These are phyloP conservation scores for Saccharum hybrid DNA, from an alignment of 202 grass and related monocot species.

Conservation along the genomic window DNA sequence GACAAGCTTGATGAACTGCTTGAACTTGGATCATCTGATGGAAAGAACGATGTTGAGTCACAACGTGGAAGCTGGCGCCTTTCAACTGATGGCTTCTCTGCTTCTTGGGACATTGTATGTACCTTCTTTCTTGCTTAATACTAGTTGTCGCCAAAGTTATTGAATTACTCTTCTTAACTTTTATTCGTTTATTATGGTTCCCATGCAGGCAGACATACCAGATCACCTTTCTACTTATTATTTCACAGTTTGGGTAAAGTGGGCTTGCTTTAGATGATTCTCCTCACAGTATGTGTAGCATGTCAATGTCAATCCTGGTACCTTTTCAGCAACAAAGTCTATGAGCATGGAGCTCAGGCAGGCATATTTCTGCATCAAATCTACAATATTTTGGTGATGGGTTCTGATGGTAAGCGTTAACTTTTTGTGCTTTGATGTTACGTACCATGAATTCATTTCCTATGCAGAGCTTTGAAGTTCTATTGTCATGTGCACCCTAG, in stretches of 20 bases:
- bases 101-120: slow-evolving; percentile 82
- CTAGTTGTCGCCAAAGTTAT: not conserved
- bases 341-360: slow-evolving; percentile 18
- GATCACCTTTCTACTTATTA: slow-evolving; percentile 76
- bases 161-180: slow-evolving; percentile 12
- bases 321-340: slow-evolving; percentile 8
- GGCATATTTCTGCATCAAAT: not conserved
- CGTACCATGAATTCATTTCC: not conserved
- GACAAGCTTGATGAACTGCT: slow-evolving; percentile 58
- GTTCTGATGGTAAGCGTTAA: slow-evolving; percentile 32
- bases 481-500: not conserved
- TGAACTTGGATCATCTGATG: slow-evolving; percentile 54
- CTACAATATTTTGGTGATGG: slow-evolving; percentile 20
- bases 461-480: not conserved
- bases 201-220: slow-evolving; percentile 77
- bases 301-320: not conserved
- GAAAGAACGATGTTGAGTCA: slow-evolving; percentile 36
- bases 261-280: slow-evolving; percentile 55
- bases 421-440: not conserved
- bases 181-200: slow-evolving; percentile 49
- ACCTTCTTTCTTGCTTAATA: slow-evolving; percentile 31
- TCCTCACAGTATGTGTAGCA: slow-evolving; percentile 5
- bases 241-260: slow-evolving; percentile 78
- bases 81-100: slow-evolving; percentile 85
- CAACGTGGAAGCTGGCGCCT: slow-evolving; percentile 72